Conservation (phyloP, 176 grass and related monocot species). For the Triticum timopheevii region DNA sequence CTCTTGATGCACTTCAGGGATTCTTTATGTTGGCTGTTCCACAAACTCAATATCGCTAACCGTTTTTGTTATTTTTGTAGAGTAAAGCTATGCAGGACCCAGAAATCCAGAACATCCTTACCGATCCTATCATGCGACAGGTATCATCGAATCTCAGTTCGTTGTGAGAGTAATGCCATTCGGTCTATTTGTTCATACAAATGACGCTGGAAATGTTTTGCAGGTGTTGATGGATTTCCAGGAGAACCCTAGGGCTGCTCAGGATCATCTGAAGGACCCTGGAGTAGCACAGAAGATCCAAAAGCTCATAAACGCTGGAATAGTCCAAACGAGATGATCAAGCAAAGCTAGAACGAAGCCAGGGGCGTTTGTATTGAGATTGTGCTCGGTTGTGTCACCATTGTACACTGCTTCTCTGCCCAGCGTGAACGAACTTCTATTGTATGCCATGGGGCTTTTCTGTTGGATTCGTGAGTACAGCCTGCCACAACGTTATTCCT, state of each 20-base stretch:
- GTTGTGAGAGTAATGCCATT: neutral
- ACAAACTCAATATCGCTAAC: conserved; percentile 2
- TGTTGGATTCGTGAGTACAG: conserved; percentile 39
- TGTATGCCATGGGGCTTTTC: neutral
- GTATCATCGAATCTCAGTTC: conserved; percentile 23
- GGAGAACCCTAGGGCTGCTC: conserved; percentile 82
- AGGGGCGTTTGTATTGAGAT: neutral
- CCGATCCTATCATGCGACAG: conserved; percentile 96
- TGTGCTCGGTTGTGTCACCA: conserved; percentile 18
- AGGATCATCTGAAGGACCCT: conserved; percentile 86
- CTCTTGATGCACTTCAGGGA: neutral
- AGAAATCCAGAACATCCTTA: conserved; percentile 91
- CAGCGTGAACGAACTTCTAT: neutral
- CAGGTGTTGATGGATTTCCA: conserved; percentile 93
- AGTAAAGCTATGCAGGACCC: conserved; percentile 96
- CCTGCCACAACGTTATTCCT: conserved; percentile 26
- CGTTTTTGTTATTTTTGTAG: conserved; percentile 42
- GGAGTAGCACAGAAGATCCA: conserved; percentile 93
- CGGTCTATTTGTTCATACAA: neutral
- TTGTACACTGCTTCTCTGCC: neutral
- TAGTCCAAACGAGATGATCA: conserved; percentile 81
- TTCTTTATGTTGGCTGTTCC: neutral
- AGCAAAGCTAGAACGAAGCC: neutral
- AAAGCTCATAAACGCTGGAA: conserved; percentile 86
- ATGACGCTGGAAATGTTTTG: neutral